These are phyloP conservation scores for Globisporangium spiculum DNA, from an alignment of 352 stramenopile genomes.

Conservation along the genomic window DNA sequence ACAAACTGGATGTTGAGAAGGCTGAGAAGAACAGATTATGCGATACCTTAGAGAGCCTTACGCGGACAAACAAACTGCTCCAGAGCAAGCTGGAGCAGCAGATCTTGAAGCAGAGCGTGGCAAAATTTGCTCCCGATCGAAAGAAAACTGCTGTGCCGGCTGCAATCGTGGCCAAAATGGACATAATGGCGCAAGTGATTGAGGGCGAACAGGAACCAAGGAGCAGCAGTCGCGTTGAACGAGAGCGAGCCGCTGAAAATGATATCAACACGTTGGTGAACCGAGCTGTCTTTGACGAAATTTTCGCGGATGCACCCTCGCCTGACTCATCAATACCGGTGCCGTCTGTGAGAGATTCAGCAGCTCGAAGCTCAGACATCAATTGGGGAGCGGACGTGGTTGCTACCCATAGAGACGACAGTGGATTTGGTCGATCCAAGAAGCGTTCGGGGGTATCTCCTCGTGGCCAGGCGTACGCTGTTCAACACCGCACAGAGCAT, in stretches of 20 bases:
- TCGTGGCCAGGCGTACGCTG: not conserved
- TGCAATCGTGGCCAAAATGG: slow-evolving; percentile 2
- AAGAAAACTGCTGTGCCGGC: slow-evolving; percentile 14
- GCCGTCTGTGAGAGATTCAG: not conserved
- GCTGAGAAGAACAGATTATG: slow-evolving; percentile 31
- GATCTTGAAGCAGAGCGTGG: slow-evolving; percentile 57
- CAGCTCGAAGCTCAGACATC: not conserved
- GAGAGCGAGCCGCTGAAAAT: not conserved
- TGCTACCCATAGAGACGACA: not conserved
- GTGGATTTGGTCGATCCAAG: not conserved
- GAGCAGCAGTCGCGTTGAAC: not conserved
- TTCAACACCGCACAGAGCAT: not conserved
- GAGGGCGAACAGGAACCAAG: not conserved
- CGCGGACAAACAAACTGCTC: slow-evolving; percentile 59
- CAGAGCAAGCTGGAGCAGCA: slow-evolving; percentile 62
- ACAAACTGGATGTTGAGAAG: slow-evolving; percentile 29
- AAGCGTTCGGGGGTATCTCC: not conserved
- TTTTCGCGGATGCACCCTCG: not conserved
- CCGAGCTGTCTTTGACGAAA: slow-evolving; percentile 2
- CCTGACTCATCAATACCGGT: not conserved
- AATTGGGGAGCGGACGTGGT: not conserved
- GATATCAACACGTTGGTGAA: slow-evolving; percentile 3
- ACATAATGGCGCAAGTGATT: not conserved
- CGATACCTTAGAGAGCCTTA: slow-evolving; percentile 46
- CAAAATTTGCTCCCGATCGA: slow-evolving; percentile 25